Evolutionary conservation across 768 basidiomycete genomes (phyloP).

Genomic region (Russula compacta): DNA sequence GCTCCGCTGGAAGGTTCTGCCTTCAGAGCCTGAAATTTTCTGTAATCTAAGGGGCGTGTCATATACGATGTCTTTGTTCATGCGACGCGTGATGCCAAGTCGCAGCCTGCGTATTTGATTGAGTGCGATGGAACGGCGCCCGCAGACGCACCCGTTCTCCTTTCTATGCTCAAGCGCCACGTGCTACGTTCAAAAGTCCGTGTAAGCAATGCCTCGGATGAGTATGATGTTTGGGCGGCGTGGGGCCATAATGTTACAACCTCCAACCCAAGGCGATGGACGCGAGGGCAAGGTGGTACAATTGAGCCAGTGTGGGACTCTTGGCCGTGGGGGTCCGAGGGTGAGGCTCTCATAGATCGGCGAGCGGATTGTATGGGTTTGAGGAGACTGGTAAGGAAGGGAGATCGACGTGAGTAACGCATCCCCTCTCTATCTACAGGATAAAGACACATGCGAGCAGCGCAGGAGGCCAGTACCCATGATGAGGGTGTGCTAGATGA

Average conservation of each 20-base stretch:
- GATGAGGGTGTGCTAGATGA: constrained; percentile 43
- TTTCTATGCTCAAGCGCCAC: constrained; percentile 71
- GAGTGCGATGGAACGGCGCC: constrained; percentile 53
- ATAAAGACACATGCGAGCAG: constrained; percentile 27
- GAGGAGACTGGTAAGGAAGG: constrained; percentile 60
- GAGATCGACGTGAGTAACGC: constrained; percentile 58
- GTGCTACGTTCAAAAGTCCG: constrained; percentile 86
- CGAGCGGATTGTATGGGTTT: constrained; percentile 74
- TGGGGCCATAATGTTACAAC: constrained; percentile 48
- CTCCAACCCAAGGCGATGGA: constrained; percentile 42
- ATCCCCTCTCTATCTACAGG: constrained; percentile 2
- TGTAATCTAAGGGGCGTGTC: constrained; percentile 68
- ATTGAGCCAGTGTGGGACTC: constrained; percentile 68
- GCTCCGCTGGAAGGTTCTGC: constrained; percentile 20
- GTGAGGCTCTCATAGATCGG: constrained; percentile 48
- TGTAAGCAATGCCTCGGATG: constrained; percentile 63
- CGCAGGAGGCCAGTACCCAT: constrained; percentile 46
- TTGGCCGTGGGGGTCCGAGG: constrained; percentile 54
- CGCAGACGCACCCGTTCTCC: constrained; percentile 45
- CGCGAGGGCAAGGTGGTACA: constrained; percentile 57
- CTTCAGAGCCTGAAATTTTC: constrained; percentile 11
- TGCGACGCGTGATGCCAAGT: constrained; percentile 37
- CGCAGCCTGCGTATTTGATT: constrained; percentile 50
- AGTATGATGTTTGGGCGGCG: constrained; percentile 74
- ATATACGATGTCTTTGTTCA: constrained; percentile 86